phyloP scores from a whole-genome alignment of 176 grass and related monocot genomes.

The Phyllostachys edulis region DNA sequence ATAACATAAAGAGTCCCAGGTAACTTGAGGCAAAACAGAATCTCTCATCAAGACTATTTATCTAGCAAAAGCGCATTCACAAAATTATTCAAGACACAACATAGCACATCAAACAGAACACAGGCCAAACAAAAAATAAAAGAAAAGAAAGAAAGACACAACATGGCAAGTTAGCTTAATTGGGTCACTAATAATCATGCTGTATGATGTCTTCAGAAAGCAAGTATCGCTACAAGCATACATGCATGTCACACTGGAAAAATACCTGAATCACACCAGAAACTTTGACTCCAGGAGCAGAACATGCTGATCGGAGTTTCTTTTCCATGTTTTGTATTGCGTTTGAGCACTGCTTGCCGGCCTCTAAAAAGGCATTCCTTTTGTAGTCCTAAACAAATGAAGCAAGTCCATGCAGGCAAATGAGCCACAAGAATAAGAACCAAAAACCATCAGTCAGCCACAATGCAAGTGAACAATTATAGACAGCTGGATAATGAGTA shows the following conservation, averaged over 20 bases:
- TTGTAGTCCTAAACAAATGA: slow-evolving; percentile 62
- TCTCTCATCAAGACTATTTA: background rate
- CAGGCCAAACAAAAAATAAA: background rate
- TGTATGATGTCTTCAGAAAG: background rate
- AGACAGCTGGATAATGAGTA: background rate
- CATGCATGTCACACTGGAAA: slow-evolving; percentile 20
- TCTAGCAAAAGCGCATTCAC: background rate
- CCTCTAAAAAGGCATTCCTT: slow-evolving; percentile 66
- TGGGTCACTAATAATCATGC: background rate
- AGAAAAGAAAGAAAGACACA: background rate
- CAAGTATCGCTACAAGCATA: background rate
- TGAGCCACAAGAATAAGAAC: background rate
- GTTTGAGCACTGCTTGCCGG: slow-evolving; percentile 63
- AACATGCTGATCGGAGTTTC: slow-evolving; percentile 58
- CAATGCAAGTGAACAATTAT: background rate
- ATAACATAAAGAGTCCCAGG: background rate
- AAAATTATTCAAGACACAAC: background rate
- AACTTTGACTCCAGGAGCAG: slow-evolving; percentile 50
- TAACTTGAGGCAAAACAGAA: background rate
- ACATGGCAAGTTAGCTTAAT: background rate
- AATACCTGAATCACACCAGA: slow-evolving; percentile 64
- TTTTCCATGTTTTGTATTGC: slow-evolving; percentile 63
- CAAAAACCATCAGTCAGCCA: background rate
- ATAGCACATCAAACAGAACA: background rate
- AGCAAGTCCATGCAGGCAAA: slow-evolving; percentile 8